phyloP scores from a whole-genome alignment of 202 grass and related monocot species.

The Schoenoplectus tabernaemontani region DNA sequence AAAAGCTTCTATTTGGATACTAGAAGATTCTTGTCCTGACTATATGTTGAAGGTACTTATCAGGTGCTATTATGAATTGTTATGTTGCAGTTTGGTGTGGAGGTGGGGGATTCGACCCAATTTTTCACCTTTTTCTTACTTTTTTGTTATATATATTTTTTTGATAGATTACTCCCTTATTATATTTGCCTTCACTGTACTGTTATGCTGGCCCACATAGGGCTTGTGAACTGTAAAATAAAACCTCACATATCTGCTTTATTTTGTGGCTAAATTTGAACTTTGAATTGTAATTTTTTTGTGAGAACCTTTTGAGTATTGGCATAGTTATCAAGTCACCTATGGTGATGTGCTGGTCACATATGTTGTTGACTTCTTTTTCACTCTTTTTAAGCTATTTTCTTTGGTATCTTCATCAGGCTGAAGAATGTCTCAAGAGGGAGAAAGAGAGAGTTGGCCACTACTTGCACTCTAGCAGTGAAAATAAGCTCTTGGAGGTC shows the following conservation, averaged over 20 bases:
- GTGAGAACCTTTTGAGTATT: not conserved
- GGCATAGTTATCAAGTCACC: not conserved
- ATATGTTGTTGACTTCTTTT: not conserved
- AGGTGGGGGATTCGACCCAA: too few species aligned
- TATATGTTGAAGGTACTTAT: conserved; percentile 91
- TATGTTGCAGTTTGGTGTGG: not conserved
- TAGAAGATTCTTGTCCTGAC: conserved; percentile 95
- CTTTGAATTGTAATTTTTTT: not conserved
- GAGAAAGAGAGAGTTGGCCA: conserved; percentile 96
- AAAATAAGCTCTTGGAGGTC: conserved; percentile 93
- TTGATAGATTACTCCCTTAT: too few species aligned
- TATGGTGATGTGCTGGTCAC: not conserved
- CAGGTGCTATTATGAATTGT: conserved; percentile 15
- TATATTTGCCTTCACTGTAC: not conserved
- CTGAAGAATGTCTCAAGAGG: conserved; percentile 88
- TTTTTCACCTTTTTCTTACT: too few species aligned
- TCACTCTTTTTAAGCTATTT: not conserved
- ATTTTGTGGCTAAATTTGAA: not conserved
- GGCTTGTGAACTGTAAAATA: not conserved
- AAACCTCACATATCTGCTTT: not conserved
- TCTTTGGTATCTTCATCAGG: conserved; percentile 37
- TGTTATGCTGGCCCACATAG: not conserved
- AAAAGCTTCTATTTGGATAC: conserved; percentile 94
- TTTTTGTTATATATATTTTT: too few species aligned
- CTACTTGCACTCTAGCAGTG: conserved; percentile 91